Percentiles rank a stretch among this genome's conserved stretches.
These are phyloP conservation scores for Kodamaea suecica DNA, from an alignment of 1,139 yeast species.

Conservation along the genomic window DNA sequence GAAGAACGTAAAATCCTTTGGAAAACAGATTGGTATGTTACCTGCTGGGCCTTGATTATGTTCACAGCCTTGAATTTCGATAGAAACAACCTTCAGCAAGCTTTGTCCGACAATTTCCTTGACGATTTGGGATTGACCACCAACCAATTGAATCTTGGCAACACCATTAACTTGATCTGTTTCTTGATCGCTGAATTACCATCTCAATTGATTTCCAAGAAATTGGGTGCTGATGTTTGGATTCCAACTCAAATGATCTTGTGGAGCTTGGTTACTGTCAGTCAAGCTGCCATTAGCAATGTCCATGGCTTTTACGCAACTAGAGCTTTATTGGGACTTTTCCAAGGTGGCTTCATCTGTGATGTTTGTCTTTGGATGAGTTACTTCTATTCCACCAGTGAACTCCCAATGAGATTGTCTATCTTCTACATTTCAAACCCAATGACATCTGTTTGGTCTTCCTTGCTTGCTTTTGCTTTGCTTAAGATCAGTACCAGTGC, in stretches of 20 bases:
- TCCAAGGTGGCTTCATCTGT: constrained; percentile 32
- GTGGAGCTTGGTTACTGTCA: constrained; percentile 52
- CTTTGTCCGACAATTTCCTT: constrained; percentile 48
- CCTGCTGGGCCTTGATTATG: constrained; percentile 48
- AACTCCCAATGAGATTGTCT: constrained; percentile 26
- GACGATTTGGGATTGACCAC: constrained; percentile 43
- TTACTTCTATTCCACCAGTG: constrained; percentile 27
- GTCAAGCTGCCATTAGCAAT: constrained; percentile 40
- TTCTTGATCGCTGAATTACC: constrained; percentile 55
- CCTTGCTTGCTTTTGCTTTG: constrained; percentile 31
- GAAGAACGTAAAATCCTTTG: constrained; percentile 41
- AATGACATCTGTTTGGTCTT: constrained; percentile 20
- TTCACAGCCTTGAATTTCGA: constrained; percentile 53
- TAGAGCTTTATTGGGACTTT: constrained; percentile 28
- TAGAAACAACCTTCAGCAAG: constrained; percentile 49
- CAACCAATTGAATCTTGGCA: constrained; percentile 47
- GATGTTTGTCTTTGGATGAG: constrained; percentile 32
- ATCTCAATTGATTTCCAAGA: constrained; percentile 51
- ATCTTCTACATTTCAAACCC: constrained; percentile 27
- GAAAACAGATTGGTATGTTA: constrained; percentile 45
- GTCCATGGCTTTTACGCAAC: constrained; percentile 24
- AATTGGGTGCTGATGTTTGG: constrained; percentile 52
- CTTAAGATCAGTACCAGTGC: constrained; percentile 18
- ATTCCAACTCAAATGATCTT: constrained; percentile 49
- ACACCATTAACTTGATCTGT: constrained; percentile 41